phyloP scores from a whole-genome alignment of 2,329 filamentous ascomycete genomes.

The Penicillium sp. region DNA sequence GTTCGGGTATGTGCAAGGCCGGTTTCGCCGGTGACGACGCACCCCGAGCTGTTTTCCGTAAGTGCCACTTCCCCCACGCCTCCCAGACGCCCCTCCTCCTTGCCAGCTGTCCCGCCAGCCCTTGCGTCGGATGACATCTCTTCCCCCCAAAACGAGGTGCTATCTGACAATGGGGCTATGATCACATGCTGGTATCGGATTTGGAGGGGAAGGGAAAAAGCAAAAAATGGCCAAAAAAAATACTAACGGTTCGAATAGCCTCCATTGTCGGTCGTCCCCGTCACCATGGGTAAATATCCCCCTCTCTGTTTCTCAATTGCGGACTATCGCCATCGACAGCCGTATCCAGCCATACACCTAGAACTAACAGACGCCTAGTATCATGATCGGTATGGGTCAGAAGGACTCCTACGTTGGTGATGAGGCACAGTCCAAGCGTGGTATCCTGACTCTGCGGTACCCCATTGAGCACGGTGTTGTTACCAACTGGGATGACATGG shows the following conservation, averaged over 20 bases:
- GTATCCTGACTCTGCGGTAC: conserved; percentile 99
- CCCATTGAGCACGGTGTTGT: conserved; percentile 99
- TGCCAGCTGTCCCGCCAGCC: conserved; percentile 26
- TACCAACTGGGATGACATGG: conserved; percentile 99
- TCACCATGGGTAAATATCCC: conserved; percentile 90
- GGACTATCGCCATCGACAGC: background rate
- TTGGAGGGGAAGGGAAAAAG: background rate
- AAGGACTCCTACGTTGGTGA: conserved; percentile 99
- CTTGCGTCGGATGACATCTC: conserved; percentile 32
- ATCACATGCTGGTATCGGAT: conserved; percentile 7
- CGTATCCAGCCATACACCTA: background rate
- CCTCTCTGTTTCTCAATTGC: conserved; percentile 11
- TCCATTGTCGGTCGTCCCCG: conserved; percentile 99
- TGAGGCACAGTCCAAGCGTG: conserved; percentile 99
- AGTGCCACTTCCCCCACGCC: conserved; percentile 58
- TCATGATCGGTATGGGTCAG: conserved; percentile 99
- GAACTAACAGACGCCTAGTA: conserved; percentile 64
- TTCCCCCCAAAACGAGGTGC: conserved; percentile 9
- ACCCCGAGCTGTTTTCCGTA: conserved; percentile 99
- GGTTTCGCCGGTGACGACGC: conserved; percentile 99
- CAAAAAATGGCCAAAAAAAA: conserved; percentile 6
- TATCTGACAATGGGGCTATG: background rate
- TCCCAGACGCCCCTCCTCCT: conserved; percentile 23
- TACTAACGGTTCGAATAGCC: conserved; percentile 60
- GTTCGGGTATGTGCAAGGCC: conserved; percentile 99